Evolutionary conservation across 192 early-diverging fungal genomes (phyloP), one percentile per base, ranked within the genome.

Genomic region (Lobosporangium transversale): DNA sequence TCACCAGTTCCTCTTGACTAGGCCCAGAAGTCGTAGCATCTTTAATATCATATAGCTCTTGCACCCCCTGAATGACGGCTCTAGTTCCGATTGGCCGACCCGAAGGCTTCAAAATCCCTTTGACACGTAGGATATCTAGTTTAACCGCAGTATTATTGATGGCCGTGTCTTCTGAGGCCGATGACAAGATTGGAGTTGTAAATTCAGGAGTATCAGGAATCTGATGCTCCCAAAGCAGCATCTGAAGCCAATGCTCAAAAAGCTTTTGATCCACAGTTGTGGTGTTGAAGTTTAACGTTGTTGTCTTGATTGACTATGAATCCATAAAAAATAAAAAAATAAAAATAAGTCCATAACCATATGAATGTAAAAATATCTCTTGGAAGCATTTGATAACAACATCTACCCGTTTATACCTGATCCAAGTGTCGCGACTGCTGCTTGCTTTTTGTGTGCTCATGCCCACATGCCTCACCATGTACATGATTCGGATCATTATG

Each of bases 161-260:
- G 26, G 59, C 4, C 4, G 40, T 44, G 23, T 62, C 44, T 1
- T 57, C 43, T 29, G 1, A 18, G 23, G 57, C 23, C 36, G 27
- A 32, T 31, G 23, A 21, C 6, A 29, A 17, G 20, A 3, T 14
- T 17, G 23, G 24, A n/a, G n/a, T n/a, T n/a, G n/a, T n/a, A n/a
- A n/a, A n/a, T n/a, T n/a, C n/a, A 26, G 23, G n/a, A 18, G 42
- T n/a, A 5, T 78, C 68, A 7, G 88, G 87, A 24, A 90, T 79
- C 4, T 70, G 74, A 15, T 85, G 81, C 12, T 90, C 88, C 88
- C 88, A 90, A 14, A 90, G 71, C 37, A 96, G 67, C 45, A 78
- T 67, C 64, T 93, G 94, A 5, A 96, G 75, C 94, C 94, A 96
- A 49, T 81, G 73, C 44, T 96, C 73, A 58, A 76, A 67, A 15